Base-by-base conservation (phyloP, 805 yeast genomes). In the Starmerella sirachaensis region DNA sequence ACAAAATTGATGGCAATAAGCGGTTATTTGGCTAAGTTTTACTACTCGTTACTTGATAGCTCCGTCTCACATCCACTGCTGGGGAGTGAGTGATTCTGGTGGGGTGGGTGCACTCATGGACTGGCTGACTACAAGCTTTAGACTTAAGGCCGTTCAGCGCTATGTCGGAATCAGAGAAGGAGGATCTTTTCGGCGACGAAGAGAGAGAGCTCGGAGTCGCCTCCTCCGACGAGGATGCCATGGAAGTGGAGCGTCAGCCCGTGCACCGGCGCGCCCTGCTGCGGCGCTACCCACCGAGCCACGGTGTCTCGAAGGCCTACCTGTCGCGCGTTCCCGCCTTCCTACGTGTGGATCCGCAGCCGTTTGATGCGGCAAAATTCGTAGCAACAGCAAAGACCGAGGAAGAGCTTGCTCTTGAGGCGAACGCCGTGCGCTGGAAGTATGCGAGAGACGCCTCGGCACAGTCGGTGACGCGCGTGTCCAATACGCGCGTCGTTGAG, bases 351-450 rank as follows among this genome's bases (percentile, higher is more conserved):
- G 93, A 85, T 43, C 80, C 95, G 2, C 72, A 73, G 44, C 93
- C 94, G 26, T 91, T 88, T 58, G 93, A 85, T 47, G 45, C 37
- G 21, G 30, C 34, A 31, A 28, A 29, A 29, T 37, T 29, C 37
- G 40, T 19, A 12, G 63, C 55, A 53, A 49, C 48, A 18, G 47
- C 52, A 7, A 49, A 47, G 43, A 8, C 42, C 23, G 43, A 22
- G 28, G 60, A 54, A 46, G 70, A 60, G 39, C 60, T 59, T 4
- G 49, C 56, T 39, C 35, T 45, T 28, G 83, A 78, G 45, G 85
- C 81, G 52, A 88, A 85, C 57, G 84, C 95, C 0, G 66, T 91
- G 23, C 72, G 98, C 54, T 91, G 98, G 98, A 74, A 94, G 60
- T 88, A 86, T 58, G 78, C 48, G 13, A 45, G 41, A 11, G 39